phyloP scores from a whole-genome alignment of 345 rosid genomes.

The Salix viminalis region DNA sequence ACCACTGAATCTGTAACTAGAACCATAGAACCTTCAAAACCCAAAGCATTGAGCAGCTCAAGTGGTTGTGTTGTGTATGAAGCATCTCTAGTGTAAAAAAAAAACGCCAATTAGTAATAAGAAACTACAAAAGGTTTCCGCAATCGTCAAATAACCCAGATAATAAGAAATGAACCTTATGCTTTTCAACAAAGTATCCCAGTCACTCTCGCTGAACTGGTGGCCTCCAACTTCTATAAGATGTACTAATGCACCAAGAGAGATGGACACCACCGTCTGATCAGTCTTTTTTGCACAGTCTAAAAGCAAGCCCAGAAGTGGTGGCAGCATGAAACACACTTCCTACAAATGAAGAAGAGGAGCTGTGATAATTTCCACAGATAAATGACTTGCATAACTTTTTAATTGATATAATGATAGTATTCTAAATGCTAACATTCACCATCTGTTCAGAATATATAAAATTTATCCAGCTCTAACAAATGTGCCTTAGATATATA shows the following conservation, averaged over 20 bases:
- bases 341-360: conserved; percentile 51
- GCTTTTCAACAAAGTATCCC: conserved; percentile 96
- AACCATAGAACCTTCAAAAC: conserved; percentile 44
- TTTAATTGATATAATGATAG: not conserved
- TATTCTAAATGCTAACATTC: not conserved
- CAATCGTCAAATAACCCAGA: not conserved
- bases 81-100: conserved; percentile 59
- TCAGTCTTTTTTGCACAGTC: conserved; percentile 96
- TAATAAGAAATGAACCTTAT: conserved; percentile 55
- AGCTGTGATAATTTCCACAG: conserved; percentile 11
- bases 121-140: not conserved
- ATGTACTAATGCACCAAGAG: conserved; percentile 92
- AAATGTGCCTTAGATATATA: no score
- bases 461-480: no score
- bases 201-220: conserved; percentile 89
- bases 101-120: conserved; percentile 10
- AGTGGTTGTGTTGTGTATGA: conserved; percentile 95
- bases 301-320: conserved; percentile 80
- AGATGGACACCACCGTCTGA: conserved; percentile 94
- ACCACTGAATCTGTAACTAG: conserved; percentile 45
- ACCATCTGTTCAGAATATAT: no score
- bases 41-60: conserved; percentile 82
- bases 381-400: not conserved
- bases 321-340: conserved; percentile 97
- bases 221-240: conserved; percentile 99